Conservation (phyloP, 441 rosid genomes). For the Omphalea diandra region DNA sequence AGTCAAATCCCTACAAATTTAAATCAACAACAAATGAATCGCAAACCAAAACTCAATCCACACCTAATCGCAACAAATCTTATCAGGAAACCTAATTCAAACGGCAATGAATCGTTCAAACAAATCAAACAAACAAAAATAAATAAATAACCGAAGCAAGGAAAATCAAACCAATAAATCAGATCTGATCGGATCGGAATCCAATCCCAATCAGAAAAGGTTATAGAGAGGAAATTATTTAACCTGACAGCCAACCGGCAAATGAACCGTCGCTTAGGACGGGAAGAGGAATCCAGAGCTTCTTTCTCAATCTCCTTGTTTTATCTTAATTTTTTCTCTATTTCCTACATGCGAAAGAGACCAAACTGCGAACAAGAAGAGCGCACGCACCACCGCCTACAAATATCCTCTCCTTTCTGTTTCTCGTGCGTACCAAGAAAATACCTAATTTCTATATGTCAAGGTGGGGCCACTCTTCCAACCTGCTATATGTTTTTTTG, state of each 20-base stretch:
- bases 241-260: conserved; percentile 80
- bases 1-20: too few relatives aligned
- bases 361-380: neutral
- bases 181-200: conserved; percentile 28
- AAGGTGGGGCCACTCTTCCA: conserved; percentile 14
- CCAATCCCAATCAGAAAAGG: neutral
- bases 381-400: neutral
- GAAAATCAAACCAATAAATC: neutral
- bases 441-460: conserved; percentile 14
- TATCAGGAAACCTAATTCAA: neutral
- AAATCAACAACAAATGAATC: neutral
- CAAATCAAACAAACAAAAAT: neutral
- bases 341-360: neutral
- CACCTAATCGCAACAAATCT: neutral
- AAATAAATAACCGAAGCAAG: neutral
- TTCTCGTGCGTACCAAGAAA: conserved; percentile 21
- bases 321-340: too few relatives aligned
- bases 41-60: neutral
- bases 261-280: conserved; percentile 77
- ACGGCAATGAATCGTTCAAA: neutral
- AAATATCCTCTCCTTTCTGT: neutral
- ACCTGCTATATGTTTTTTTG: too few relatives aligned
- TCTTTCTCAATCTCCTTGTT: conserved; percentile 16
- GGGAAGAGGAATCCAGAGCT: conserved; percentile 70
- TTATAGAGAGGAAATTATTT: too few relatives aligned